These are phyloP conservation scores for Pyronema omphalodes DNA, from an alignment of 495 filamentous ascomycete genomes.

Conservation along the genomic window DNA sequence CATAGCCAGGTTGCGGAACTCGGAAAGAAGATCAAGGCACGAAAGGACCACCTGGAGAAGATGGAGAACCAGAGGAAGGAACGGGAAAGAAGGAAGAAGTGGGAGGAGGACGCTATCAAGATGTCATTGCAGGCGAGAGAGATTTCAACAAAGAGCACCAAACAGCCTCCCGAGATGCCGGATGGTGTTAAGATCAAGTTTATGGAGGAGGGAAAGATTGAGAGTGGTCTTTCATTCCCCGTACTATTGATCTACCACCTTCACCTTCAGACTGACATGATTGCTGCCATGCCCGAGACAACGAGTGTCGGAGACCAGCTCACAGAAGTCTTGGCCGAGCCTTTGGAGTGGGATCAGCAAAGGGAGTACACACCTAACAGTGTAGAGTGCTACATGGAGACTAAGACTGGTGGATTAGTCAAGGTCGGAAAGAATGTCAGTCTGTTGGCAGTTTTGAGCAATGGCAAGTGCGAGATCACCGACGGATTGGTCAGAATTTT, in stretches of 20 bases:
- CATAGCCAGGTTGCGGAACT: constrained; percentile 26
- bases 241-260: constrained; percentile 67
- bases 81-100: constrained; percentile 29
- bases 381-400: constrained; percentile 89
- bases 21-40: constrained; percentile 34
- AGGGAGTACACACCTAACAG: constrained; percentile 41
- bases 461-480: constrained; percentile 66
- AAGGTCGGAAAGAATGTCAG: constrained; percentile 77
- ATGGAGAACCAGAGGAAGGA: constrained; percentile 29
- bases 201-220: constrained; percentile 50
- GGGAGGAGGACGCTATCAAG: constrained; percentile 40
- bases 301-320: constrained; percentile 53
- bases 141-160: constrained; percentile 46
- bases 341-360: constrained; percentile 61
- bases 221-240: constrained; percentile 54
- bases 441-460: constrained; percentile 51
- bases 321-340: constrained; percentile 54
- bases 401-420: constrained; percentile 54
- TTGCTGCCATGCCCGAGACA: constrained; percentile 65
- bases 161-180: constrained; percentile 65
- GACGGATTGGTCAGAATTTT: constrained; percentile 70
- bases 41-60: constrained; percentile 28
- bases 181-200: constrained; percentile 46
- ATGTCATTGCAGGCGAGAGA: constrained; percentile 57
- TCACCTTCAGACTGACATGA: constrained; percentile 57